Percentiles rank a stretch among this genome's conserved stretches.
These are phyloP conservation scores for Agaricus blazei DNA, from an alignment of 768 basidiomycete genomes.

Conservation along the genomic window DNA sequence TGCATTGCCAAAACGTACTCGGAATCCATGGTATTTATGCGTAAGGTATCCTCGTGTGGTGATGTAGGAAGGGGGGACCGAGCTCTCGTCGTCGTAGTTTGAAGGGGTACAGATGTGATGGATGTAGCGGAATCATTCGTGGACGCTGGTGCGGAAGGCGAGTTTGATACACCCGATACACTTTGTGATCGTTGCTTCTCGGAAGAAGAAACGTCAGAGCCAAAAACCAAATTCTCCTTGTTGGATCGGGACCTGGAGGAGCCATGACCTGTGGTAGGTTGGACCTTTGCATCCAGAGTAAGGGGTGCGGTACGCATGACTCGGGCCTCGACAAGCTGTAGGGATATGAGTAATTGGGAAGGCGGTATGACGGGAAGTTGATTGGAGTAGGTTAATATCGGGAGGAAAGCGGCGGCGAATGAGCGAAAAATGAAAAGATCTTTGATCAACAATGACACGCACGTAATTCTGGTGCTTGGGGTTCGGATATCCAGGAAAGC, in stretches of 20 bases:
- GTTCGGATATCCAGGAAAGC: too few species aligned
- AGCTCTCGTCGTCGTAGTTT: conserved; percentile 11
- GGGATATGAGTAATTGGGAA: neutral
- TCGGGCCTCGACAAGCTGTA: neutral
- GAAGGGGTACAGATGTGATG: conserved; percentile 31
- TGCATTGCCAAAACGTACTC: conserved; percentile 92
- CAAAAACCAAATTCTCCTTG: conserved; percentile 25
- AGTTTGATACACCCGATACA: conserved; percentile 50
- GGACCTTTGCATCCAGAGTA: conserved; percentile 43
- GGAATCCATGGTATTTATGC: conserved; percentile 35
- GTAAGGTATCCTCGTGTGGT: conserved; percentile 46
- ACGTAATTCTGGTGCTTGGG: neutral
- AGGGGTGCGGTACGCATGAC: conserved; percentile 41
- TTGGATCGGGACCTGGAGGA: conserved; percentile 22
- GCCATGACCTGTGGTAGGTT: conserved; percentile 25
- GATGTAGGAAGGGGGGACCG: conserved; percentile 37
- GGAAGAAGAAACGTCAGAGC: conserved; percentile 27
- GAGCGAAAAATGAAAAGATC: neutral
- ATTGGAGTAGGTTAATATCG: conserved; percentile 3
- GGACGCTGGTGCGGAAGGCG: conserved; percentile 52
- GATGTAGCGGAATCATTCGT: conserved; percentile 52
- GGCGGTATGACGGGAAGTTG: neutral
- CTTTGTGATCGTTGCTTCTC: conserved; percentile 37
- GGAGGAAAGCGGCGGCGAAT: neutral
- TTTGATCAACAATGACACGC: neutral